These are phyloP conservation scores for Tolypocladium nubicola DNA, from an alignment of 2,329 filamentous ascomycete species.

Conservation along the genomic window DNA sequence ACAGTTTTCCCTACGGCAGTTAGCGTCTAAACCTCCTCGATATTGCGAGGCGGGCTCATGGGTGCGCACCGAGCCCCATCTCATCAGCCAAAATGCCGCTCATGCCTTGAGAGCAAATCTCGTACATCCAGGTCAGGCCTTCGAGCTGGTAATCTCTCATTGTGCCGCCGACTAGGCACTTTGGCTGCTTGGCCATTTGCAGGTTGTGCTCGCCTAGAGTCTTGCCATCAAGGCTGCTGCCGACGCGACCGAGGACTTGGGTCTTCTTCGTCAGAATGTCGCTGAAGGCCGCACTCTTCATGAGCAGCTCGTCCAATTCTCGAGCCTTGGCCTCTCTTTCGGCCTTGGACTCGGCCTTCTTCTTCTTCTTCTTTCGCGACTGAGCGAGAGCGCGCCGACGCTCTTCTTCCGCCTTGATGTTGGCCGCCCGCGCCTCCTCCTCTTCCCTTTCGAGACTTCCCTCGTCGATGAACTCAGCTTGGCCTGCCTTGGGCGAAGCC, in stretches of 20 bases:
- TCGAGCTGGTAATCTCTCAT: constrained; percentile 95
- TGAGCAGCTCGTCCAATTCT: constrained; percentile 48
- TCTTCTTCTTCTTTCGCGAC: constrained; percentile 37
- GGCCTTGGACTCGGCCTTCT: constrained; percentile 38
- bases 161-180: constrained; percentile 71
- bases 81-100: constrained; percentile 89
- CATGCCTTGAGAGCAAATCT: constrained; percentile 68
- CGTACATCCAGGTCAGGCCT: constrained; percentile 90
- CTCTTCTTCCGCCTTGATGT: constrained; percentile 40
- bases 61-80: constrained; percentile 62
- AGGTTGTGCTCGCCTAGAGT: constrained; percentile 55
- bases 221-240: constrained; percentile 49
- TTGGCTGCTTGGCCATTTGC: constrained; percentile 74
- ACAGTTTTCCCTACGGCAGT: constrained; percentile 64
- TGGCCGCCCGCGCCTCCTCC: constrained; percentile 20
- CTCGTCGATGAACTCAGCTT: constrained; percentile 11
- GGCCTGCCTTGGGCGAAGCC: constrained; percentile 8
- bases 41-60: not conserved
- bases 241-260: constrained; percentile 49
- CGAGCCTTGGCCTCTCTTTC: constrained; percentile 48
- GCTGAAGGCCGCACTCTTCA: constrained; percentile 49
- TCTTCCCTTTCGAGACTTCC: constrained; percentile 24
- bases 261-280: constrained; percentile 56
- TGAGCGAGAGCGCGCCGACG: constrained; percentile 21
- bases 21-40: not conserved